Evolutionary conservation across 805 yeast species (phyloP), one percentile per base, ranked within the genome.

Genomic region (Yamadazyma nakazawae): DNA sequence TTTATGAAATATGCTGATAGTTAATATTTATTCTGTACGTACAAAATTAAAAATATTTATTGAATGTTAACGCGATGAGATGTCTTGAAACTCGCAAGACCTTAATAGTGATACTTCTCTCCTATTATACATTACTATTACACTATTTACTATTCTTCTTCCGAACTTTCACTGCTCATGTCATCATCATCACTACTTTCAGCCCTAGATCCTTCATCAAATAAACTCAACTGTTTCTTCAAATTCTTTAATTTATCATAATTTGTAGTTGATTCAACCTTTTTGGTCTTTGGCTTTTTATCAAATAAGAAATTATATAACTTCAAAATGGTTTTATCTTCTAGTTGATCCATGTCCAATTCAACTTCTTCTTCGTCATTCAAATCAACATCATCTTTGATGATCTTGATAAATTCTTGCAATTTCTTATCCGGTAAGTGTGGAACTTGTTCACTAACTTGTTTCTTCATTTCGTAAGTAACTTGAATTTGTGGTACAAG

Each of bases 381-480:
- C 42, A 69, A 62, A 46, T 69, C 73, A 43, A 72, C 62, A 57
- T 78, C 82, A 63, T 87, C 94, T 60, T 85, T 85, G 54, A 94
- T 89, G 52, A 94, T 89, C 43, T 85, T 81, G 51, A 92, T 78
- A 30, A 90, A 96, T 49, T 86, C 85, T 56, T 84, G 87, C 57
- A 92, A 72, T 69, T 88, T 88, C 65, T 84, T 81, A 54, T 90
- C 95, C 37, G 89, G 79, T 52, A 83, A 68, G 49, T 81, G 82
- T 43, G 84, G 82, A 62, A 94, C 91, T 55, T 83, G 83, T 60
- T 90, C 97, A 46, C 90, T 81, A 48, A 94, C 83, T 63, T 89
- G 94, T 62, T 88, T 88, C 78, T 94, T 94, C 98, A 92, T 92
- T 60, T 91, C 98, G 62, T 88, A 94, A 0, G 97, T 88, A 44